These are phyloP conservation scores for Arbutus unedo DNA, from an alignment of 148 eudicot species.

Conservation along the genomic window DNA sequence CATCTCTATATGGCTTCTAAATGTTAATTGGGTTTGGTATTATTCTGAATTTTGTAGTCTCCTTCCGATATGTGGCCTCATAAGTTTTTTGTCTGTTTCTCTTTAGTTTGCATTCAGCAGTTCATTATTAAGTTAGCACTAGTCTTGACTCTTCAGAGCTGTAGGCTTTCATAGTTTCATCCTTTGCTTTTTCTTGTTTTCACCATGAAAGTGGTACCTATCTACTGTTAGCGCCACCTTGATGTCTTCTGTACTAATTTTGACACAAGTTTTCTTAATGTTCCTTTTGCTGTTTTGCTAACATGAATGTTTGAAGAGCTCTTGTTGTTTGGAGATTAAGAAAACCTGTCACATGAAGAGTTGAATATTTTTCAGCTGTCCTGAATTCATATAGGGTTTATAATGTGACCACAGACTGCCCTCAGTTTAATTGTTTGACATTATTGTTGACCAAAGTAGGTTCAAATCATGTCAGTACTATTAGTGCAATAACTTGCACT, in stretches of 20 bases:
- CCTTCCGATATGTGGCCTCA: background rate
- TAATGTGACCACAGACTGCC: background rate
- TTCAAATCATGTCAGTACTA: background rate
- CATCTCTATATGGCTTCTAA: background rate
- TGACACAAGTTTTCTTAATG: background rate
- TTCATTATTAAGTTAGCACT: background rate
- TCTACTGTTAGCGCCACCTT: background rate
- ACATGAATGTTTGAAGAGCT: background rate
- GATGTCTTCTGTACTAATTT: background rate
- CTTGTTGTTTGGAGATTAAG: background rate
- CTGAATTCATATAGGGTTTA: background rate
- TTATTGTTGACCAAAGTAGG: conserved; percentile 11
- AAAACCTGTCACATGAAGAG: background rate
- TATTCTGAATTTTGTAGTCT: background rate
- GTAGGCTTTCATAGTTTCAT: background rate
- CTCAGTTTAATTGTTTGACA: background rate
- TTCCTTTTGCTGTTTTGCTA: background rate
- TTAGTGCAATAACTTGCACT: background rate
- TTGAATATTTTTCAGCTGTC: background rate
- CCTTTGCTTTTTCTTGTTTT: background rate
- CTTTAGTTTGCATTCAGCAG: background rate
- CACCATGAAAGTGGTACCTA: background rate
- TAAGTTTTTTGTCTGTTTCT: background rate
- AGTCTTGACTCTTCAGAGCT: background rate
- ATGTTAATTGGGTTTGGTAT: background rate